Conservation (phyloP, 306 rosid genomes). For the Prosopis cineraria region DNA sequence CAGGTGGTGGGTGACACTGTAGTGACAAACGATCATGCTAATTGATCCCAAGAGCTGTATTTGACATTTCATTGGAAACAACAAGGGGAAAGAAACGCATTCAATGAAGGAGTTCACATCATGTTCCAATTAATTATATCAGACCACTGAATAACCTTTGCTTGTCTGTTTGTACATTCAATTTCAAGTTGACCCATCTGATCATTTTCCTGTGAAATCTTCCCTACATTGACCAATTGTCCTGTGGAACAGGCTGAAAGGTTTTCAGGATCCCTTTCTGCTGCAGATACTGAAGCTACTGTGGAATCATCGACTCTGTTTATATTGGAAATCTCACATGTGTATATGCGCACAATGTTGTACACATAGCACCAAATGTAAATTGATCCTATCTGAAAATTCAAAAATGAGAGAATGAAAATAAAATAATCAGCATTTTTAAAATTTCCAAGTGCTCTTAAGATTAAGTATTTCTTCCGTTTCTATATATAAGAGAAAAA, state of each 20-base stretch:
- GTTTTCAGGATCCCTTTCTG: conserved; percentile 31
- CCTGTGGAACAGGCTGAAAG: conserved; percentile 27
- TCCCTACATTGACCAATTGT: conserved; percentile 6
- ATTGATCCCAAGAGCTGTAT: no score
- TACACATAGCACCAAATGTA: conserved; percentile 46
- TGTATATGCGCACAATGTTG: conserved; percentile 42
- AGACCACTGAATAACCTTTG: conserved; percentile 25
- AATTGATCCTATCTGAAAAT: conserved; percentile 37
- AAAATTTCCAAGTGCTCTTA: neutral
- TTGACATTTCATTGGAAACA: no score
- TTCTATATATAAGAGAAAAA: no score
- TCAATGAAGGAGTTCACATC: neutral
- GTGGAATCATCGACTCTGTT: conserved; percentile 28
- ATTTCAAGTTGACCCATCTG: conserved; percentile 39
- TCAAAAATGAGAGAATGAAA: neutral
- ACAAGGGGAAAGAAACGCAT: neutral
- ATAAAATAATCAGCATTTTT: neutral
- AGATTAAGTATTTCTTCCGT: no score
- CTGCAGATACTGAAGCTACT: neutral
- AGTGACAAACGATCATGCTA: no score
- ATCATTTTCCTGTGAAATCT: conserved; percentile 17
- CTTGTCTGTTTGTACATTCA: conserved; percentile 22
- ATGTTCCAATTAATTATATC: neutral
- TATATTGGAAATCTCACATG: conserved; percentile 26
- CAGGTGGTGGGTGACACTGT: no score